phyloP scores from a whole-genome alignment of 352 stramenopile genomes.

The Phytophthora pistaciae region DNA sequence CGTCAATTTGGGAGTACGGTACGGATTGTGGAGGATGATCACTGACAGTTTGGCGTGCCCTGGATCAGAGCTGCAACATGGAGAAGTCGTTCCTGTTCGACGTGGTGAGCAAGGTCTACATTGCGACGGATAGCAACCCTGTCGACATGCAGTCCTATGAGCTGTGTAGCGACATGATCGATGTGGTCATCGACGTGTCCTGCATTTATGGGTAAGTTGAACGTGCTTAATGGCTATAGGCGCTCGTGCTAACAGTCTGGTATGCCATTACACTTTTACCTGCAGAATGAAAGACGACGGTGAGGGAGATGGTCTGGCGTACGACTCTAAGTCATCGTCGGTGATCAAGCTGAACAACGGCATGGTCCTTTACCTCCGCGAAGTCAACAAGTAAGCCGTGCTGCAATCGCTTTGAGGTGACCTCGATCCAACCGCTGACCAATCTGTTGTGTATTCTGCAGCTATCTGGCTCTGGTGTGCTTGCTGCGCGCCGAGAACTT shows the following conservation, averaged over 20 bases:
- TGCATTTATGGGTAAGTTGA: conserved; percentile 96
- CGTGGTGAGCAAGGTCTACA: conserved; percentile 99
- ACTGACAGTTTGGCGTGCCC: neutral
- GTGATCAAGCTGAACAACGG: conserved; percentile 98
- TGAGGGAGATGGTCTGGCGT: conserved; percentile 93
- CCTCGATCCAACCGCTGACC: neutral
- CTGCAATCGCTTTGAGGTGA: neutral
- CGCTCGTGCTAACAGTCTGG: neutral
- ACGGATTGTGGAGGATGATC: neutral
- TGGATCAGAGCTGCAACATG: conserved; percentile 95
- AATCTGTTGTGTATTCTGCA: conserved; percentile 20
- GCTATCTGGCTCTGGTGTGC: conserved; percentile 98
- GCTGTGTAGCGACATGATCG: conserved; percentile 99
- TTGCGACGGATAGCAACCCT: conserved; percentile 98
- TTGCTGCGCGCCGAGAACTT: conserved; percentile 97
- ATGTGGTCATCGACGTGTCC: conserved; percentile 99
- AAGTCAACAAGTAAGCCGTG: conserved; percentile 91
- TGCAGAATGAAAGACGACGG: conserved; percentile 90
- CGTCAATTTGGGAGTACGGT: neutral
- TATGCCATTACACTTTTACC: neutral
- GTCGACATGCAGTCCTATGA: conserved; percentile 99
- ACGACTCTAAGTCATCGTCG: conserved; percentile 96
- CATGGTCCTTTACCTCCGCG: conserved; percentile 96
- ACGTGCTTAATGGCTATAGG: too few species aligned
- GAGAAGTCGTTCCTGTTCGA: conserved; percentile 99